A percentile compares a stretch with the other conserved stretches of the same genome.
These are phyloP conservation scores for Dictyophora rubrovolvata DNA, from an alignment of 768 basidiomycete species.

Conservation along the genomic window DNA sequence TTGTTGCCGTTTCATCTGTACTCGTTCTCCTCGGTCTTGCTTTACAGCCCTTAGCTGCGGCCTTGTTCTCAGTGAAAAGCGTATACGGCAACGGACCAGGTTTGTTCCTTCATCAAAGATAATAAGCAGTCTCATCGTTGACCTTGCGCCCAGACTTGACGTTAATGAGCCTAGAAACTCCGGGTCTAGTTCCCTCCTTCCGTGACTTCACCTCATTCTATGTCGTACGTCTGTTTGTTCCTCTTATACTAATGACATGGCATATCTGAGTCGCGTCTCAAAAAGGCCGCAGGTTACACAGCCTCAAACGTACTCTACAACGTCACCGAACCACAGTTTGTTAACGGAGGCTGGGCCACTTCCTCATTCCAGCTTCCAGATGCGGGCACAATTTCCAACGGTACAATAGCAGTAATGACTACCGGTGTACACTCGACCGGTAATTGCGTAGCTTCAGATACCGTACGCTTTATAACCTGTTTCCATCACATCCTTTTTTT, in stretches of 20 bases:
- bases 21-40: conserved; percentile 37
- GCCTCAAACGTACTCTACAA: conserved; percentile 38
- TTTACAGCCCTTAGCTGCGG: conserved; percentile 44
- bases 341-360: conserved; percentile 35
- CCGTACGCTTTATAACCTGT: conserved; percentile 19
- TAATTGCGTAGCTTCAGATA: conserved; percentile 28
- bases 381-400: conserved; percentile 34
- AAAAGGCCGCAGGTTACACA: conserved; percentile 45
- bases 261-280: conserved; percentile 31
- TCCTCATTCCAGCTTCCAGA: conserved; percentile 33
- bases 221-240: conserved; percentile 21
- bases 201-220: conserved; percentile 38
- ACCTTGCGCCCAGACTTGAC: conserved; percentile 23
- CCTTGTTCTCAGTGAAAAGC: conserved; percentile 38
- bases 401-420: conserved; percentile 39
- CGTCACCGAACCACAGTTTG: conserved; percentile 36
- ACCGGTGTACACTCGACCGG: conserved; percentile 37
- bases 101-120: conserved; percentile 13
- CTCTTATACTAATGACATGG: not conserved
- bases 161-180: conserved; percentile 25
- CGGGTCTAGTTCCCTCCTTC: conserved; percentile 31
- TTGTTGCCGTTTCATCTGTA: conserved; percentile 39
- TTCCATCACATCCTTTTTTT: not conserved
- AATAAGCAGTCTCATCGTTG: not conserved
- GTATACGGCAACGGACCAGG: conserved; percentile 35